Percentiles rank a stretch among this genome's conserved stretches.
These are phyloP conservation scores for Ambrosiella xylebori DNA, from an alignment of 2,329 filamentous ascomycete genomes.

Conservation along the genomic window DNA sequence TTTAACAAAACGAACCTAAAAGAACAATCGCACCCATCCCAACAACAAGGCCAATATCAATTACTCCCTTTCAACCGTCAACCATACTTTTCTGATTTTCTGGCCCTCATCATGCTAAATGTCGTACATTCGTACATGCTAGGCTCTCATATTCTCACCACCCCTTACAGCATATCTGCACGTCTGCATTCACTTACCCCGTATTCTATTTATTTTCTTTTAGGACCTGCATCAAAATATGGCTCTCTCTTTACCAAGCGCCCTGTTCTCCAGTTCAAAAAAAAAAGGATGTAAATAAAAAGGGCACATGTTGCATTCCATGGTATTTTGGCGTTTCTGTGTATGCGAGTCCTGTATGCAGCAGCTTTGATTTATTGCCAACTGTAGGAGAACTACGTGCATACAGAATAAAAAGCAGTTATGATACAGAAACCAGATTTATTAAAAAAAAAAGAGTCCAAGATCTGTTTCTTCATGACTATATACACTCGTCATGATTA, in stretches of 20 bases:
- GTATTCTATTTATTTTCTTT: not conserved
- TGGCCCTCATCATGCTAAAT: no score
- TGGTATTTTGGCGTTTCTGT: not conserved
- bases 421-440: no score
- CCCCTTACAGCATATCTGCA: not conserved
- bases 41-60: no score
- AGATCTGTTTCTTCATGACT: no score
- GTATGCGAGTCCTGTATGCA: conserved; percentile 1
- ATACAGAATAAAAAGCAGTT: not conserved
- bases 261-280: not conserved
- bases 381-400: not conserved
- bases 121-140: not conserved
- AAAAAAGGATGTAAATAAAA: not conserved
- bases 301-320: not conserved
- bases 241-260: not conserved
- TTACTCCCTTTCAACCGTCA: no score
- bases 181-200: not conserved
- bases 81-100: no score
- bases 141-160: not conserved
- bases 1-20: not conserved
- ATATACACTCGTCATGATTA: no score
- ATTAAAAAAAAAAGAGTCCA: no score
- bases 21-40: no score
- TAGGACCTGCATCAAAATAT: not conserved
- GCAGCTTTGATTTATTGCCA: not conserved